phyloP scores from a whole-genome alignment of 106 monocot species.

The Apostasia ramifera region DNA sequence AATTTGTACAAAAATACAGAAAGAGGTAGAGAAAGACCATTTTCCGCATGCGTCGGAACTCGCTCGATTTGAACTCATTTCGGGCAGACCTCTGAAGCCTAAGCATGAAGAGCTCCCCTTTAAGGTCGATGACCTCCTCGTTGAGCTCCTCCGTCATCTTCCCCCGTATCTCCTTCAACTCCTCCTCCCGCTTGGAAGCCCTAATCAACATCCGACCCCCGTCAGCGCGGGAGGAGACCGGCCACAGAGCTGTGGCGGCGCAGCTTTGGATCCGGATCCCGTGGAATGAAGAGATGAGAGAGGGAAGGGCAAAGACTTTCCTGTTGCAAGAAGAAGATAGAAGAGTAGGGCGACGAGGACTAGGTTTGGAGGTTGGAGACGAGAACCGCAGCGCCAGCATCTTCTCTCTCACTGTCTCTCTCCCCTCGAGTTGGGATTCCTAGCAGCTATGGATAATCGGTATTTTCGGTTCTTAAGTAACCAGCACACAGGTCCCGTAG shows the following conservation, averaged over 20 bases:
- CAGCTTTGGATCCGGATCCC: slow-evolving; percentile 24
- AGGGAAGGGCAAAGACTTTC: neutral
- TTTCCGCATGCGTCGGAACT: slow-evolving; percentile 83
- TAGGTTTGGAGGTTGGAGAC: slow-evolving; percentile 6
- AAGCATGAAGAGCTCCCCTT: slow-evolving; percentile 87
- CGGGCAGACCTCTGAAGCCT: slow-evolving; percentile 79
- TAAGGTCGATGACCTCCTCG: slow-evolving; percentile 92
- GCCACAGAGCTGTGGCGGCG: neutral
- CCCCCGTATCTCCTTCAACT: slow-evolving; percentile 67
- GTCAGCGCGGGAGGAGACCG: neutral
- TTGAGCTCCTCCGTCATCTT: slow-evolving; percentile 78
- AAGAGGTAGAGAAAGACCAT: slow-evolving; percentile 34
- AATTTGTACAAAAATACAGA: neutral
- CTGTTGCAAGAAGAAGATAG: slow-evolving; percentile 2
- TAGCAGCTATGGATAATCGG: too few species aligned
- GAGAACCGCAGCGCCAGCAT: slow-evolving; percentile 24
- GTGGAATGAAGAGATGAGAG: slow-evolving; percentile 35
- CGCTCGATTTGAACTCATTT: slow-evolving; percentile 86
- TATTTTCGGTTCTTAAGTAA: too few species aligned
- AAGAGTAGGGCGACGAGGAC: neutral
- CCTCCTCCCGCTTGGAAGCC: slow-evolving; percentile 88
- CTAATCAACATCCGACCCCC: slow-evolving; percentile 15
- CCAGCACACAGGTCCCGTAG: too few species aligned
- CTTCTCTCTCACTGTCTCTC: neutral
- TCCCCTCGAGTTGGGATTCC: neutral